Percentiles rank a stretch among this genome's conserved stretches.
Conservation (phyloP, 208 protist genomes). For the Trypanosoma lewisi region DNA sequence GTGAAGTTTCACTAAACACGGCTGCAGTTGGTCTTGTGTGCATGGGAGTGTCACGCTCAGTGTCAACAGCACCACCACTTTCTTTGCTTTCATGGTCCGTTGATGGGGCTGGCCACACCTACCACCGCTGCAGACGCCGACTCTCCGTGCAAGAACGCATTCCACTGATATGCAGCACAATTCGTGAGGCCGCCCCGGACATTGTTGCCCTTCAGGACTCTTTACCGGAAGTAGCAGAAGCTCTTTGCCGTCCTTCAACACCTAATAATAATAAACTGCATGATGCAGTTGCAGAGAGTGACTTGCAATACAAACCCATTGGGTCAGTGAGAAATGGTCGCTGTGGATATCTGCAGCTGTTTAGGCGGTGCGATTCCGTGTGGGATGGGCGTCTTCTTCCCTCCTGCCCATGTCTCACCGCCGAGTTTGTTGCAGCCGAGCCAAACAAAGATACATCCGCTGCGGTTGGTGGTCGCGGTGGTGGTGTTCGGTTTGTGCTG, state of each 20-base stretch:
- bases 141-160: constrained; percentile 46
- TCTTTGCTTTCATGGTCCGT: constrained; percentile 78
- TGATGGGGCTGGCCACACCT: constrained; percentile 47
- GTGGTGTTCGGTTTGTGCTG: constrained; percentile 28
- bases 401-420: constrained; percentile 44
- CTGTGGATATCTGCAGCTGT: constrained; percentile 70
- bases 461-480: not conserved
- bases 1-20: not conserved
- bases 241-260: constrained; percentile 22
- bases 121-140: constrained; percentile 55
- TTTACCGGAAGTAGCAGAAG: constrained; percentile 39
- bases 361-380: constrained; percentile 35
- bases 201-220: constrained; percentile 85
- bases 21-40: not conserved
- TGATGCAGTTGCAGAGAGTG: not conserved
- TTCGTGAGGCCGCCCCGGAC: constrained; percentile 42
- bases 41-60: not conserved
- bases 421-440: constrained; percentile 31
- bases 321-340: constrained; percentile 64
- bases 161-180: constrained; percentile 46
- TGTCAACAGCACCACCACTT: constrained; percentile 43
- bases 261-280: not conserved
- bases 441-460: not conserved
- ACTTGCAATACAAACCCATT: constrained; percentile 46
- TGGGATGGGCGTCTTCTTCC: constrained; percentile 52